Evolutionary conservation across 352 stramenopile genomes (phyloP), one percentile per base, ranked within the genome.

Genomic region (Phytophthora litchii): DNA sequence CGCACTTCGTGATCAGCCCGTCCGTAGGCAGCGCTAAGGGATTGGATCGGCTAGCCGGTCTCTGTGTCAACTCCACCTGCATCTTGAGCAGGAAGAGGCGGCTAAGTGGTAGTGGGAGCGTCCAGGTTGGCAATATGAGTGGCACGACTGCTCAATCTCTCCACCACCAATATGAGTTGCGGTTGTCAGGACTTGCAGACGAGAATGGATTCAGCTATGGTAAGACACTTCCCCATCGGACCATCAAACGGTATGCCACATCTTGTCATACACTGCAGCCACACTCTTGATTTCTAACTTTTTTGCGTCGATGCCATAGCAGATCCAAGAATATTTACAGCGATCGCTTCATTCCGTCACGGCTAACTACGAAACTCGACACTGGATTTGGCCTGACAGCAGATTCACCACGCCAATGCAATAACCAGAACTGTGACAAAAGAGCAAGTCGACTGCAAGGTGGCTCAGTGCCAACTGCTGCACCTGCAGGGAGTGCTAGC

Each of bases 311-410:
- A 23, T 8, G 32, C 46, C 25, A 27, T 35, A 20, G 16, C 25
- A 88, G 78, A 44, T 86, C 81, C 14, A 91, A 89, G 54, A 70
- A 88, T 49, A 87, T 96, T 55, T 95, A 96, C 74, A 95, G 84
- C 35, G 88, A 96, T 51, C 82, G 88, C 8, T 96, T 95, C 48
- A 95, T 96, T 37, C 88, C 88, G 19, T 91, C 80, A 7, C 74
- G 84, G 8, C 31, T 89, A 11, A 74, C 71, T 6, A 91, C 86
- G 6, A 88, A 92, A 40, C 60, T 96, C 4, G 86, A 95, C 17
- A 82, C 81, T 19, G 80, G 75, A 14, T 96, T 94, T 19, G 74
- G 72, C 5, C 65, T 92, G 16, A 70, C 70, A 32, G 61, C 77
- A 4, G 80, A 88, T 58, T 74, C 78, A 12, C 73, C 75, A 29